A percentile compares a stretch with the other conserved stretches of the same genome.
Conservation (phyloP, 306 rosid species). For the Glycine latifolia region DNA sequence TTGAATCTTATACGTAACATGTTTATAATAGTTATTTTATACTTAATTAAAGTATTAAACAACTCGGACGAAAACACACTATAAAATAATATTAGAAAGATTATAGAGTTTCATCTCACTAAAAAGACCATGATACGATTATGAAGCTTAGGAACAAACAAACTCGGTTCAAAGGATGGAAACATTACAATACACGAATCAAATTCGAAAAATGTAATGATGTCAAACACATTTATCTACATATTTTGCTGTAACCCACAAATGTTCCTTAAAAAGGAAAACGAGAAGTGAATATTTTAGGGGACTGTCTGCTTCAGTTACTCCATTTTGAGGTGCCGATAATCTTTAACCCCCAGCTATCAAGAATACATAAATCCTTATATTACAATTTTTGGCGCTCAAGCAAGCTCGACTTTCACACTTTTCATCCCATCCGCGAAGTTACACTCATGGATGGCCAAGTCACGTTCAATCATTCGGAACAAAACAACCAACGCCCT, state of each 20-base stretch:
- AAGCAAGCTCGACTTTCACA: constrained; percentile 27
- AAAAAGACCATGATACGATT: neutral
- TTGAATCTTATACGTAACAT: too few relatives aligned
- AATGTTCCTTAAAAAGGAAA: neutral
- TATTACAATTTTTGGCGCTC: neutral
- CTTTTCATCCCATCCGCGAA: neutral
- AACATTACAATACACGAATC: neutral
- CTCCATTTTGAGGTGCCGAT: constrained; percentile 17
- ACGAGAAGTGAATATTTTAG: neutral
- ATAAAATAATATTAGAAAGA: neutral
- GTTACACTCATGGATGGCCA: too few relatives aligned
- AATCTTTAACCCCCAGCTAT: neutral
- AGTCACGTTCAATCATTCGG: neutral
- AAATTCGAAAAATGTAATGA: neutral
- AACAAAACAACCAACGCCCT: neutral
- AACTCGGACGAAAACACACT: neutral
- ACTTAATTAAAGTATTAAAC: neutral
- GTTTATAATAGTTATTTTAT: neutral
- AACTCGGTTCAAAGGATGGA: neutral
- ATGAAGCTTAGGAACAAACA: neutral
- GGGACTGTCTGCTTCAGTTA: neutral
- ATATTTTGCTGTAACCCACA: neutral
- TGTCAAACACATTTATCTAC: neutral
- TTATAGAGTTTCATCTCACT: neutral
- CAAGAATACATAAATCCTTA: neutral